Base-by-base conservation (phyloP, 495 filamentous ascomycete species). In the Tricharina praecox region DNA sequence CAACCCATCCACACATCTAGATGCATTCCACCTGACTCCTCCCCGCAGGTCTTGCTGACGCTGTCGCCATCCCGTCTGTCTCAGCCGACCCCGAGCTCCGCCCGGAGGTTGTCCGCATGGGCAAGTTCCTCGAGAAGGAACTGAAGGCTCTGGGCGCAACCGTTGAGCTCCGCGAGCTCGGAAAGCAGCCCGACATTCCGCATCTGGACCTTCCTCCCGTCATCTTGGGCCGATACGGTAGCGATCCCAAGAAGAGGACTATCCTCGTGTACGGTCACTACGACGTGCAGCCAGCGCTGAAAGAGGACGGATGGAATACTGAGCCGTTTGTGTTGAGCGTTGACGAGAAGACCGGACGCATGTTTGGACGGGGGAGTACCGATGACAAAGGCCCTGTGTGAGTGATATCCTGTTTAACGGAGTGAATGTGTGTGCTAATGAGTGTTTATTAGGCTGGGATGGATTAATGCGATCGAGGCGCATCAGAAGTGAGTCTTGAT, bases 231-330 rank as follows among this genome's bases (percentile, higher is more conserved):
- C 78, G 92, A 18, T 94, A 96, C 63, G 87, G 90, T 48, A 79
- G 74, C 62, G 86, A 93, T 63, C 76, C 79, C 64, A 81, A 74
- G 58, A 96, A 95, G 75, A 77, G 82, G 28, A 96, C 85, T 7
- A 87, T 99, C 54, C 71, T 96, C 37, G 82, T 99, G 20, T 99
- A 99, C 55, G 92, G 92, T 24, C 92, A 99, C 67, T 99, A 99
- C 67, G 92, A 99, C 66, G 92, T 99, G 13, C 92, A 99, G 65
- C 92, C 92, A 2, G 92, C 92, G 32, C 69, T 81, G 61, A 83
- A 78, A 69, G 82, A 81, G 54, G 92, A 99, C 55, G 92, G 92
- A 26, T 99, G 92, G 92, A 78, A 80, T 41, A 94, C 90, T 1
- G 82, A 96, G 63, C 92, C 92, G 13, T 99, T 96, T 63, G 78